phyloP scores from a whole-genome alignment of 768 basidiomycete genomes.

The Trametes cingulata region DNA sequence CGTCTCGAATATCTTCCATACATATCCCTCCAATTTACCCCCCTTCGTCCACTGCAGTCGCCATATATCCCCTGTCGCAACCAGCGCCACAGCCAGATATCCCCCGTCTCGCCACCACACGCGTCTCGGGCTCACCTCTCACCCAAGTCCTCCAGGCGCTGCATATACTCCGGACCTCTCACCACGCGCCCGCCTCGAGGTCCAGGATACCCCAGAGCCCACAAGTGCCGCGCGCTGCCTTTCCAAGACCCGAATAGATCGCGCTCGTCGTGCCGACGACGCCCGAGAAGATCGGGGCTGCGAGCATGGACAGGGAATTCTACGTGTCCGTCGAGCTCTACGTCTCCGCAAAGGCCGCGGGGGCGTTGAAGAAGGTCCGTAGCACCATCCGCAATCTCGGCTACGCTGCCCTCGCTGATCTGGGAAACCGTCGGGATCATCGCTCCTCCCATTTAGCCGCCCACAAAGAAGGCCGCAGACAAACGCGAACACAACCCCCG shows the following conservation, averaged over 20 bases:
- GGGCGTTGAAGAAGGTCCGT: constrained; percentile 58
- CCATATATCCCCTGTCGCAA: constrained; percentile 5
- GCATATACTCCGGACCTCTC: background rate
- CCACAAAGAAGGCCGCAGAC: constrained; percentile 55
- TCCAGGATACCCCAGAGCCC: background rate
- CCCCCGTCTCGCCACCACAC: background rate
- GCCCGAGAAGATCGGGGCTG: constrained; percentile 11
- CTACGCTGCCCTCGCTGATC: constrained; percentile 1
- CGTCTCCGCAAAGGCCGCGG: constrained; percentile 51
- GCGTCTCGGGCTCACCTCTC: background rate
- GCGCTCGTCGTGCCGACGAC: constrained; percentile 4
- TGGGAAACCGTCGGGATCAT: background rate
- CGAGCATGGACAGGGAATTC: constrained; percentile 45
- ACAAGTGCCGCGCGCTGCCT: background rate
- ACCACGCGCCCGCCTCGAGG: background rate
- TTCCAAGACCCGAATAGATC: constrained; percentile 8
- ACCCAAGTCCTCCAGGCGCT: background rate
- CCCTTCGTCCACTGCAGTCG: constrained; percentile 5
- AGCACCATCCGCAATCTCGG: constrained; percentile 15
- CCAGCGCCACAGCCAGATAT: background rate
- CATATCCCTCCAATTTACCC: constrained; percentile 1
- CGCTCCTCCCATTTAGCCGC: constrained; percentile 39
- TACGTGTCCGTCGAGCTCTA: constrained; percentile 64
- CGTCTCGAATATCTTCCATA: background rate
- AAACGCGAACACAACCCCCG: constrained; percentile 46